These are phyloP conservation scores for Geopyxis carbonaria DNA, from an alignment of 495 filamentous ascomycete genomes.

Conservation along the genomic window DNA sequence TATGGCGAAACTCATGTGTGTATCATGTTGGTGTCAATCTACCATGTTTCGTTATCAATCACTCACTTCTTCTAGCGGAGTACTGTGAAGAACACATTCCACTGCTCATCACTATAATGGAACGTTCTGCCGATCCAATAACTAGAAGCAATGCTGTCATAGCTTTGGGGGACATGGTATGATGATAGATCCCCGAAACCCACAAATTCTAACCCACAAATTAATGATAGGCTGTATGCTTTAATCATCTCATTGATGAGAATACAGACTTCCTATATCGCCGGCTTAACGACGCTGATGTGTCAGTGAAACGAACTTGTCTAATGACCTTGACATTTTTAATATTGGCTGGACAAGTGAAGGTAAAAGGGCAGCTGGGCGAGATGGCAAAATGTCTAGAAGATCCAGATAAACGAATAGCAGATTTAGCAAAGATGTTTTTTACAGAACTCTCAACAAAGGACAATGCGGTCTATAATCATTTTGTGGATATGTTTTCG, in stretches of 20 bases:
- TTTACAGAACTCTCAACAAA: constrained; percentile 93
- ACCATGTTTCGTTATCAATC: constrained; percentile 14
- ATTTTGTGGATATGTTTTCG: constrained; percentile 99
- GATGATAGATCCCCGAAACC: not conserved
- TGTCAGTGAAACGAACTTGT: constrained; percentile 87
- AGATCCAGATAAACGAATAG: constrained; percentile 81
- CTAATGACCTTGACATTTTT: constrained; percentile 97
- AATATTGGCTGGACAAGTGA: constrained; percentile 93
- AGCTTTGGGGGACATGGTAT: constrained; percentile 77
- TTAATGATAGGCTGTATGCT: constrained; percentile 54
- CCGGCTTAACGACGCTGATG: constrained; percentile 71
- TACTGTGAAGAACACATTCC: constrained; percentile 90
- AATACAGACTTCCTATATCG: constrained; percentile 97
- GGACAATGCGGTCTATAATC: constrained; percentile 98
- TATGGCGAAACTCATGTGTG: constrained; percentile 95
- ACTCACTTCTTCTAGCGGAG: constrained; percentile 34
- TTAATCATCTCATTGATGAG: constrained; percentile 98
- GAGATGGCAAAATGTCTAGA: constrained; percentile 99
- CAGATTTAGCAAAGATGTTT: constrained; percentile 92
- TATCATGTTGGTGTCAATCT: constrained; percentile 37
- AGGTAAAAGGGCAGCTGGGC: constrained; percentile 97
- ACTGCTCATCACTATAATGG: constrained; percentile 93
- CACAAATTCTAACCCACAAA: not conserved
- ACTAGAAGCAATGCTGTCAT: constrained; percentile 92
- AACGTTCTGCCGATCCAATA: constrained; percentile 74